phyloP scores from a whole-genome alignment of 495 filamentous ascomycete species.

The Aspergillus heteromorphus region DNA sequence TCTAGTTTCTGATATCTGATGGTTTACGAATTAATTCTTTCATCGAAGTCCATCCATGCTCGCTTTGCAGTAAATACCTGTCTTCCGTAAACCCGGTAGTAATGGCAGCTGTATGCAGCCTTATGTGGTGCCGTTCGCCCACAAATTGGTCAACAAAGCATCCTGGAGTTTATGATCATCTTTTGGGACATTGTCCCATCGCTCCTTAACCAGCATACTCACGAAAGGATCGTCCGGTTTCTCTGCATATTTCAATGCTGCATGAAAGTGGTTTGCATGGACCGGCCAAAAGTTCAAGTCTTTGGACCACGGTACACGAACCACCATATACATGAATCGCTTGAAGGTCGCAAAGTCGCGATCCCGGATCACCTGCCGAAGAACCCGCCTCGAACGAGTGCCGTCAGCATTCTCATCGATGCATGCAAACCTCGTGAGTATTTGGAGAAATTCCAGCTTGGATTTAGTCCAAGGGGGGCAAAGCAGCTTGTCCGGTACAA shows the following conservation, averaged over 20 bases:
- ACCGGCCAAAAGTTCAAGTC: conserved; percentile 31
- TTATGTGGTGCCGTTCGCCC: not conserved
- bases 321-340: conserved; percentile 23
- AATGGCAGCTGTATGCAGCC: not conserved
- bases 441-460: conserved; percentile 38
- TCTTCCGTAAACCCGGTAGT: not conserved
- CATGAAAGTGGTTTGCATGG: conserved; percentile 19
- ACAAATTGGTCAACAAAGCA: conserved; percentile 7
- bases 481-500: conserved; percentile 41
- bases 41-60: not conserved
- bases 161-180: conserved; percentile 21
- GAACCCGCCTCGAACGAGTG: conserved; percentile 16
- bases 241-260: conserved; percentile 22
- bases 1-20: not conserved
- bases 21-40: not conserved
- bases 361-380: conserved; percentile 32
- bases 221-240: conserved; percentile 32
- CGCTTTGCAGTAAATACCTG: not conserved
- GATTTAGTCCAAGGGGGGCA: conserved; percentile 36
- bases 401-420: conserved; percentile 27
- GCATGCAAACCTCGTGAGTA: conserved; percentile 30
- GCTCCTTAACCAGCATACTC: conserved; percentile 22
- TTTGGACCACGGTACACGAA: conserved; percentile 27
- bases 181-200: conserved; percentile 29
- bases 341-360: conserved; percentile 30